Conservation (phyloP, 345 rosid species). For the Brassica rapa region DNA sequence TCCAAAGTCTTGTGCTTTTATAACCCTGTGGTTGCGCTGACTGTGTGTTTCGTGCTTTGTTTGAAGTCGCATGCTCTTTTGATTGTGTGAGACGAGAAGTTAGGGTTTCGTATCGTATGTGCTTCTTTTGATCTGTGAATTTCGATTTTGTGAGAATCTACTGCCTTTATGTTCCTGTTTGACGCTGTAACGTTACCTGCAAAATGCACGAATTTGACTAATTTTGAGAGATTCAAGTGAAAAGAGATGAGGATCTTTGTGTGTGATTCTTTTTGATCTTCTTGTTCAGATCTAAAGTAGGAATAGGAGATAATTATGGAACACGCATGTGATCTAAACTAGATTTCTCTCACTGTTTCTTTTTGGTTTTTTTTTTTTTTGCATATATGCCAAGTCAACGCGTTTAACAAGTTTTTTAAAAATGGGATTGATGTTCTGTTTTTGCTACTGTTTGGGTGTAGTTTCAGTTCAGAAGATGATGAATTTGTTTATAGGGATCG, state of each 20-base stretch:
- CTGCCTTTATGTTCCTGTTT: slow-evolving; percentile 4
- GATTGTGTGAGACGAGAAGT: slow-evolving; percentile 20
- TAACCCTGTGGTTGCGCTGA: not conserved
- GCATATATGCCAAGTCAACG: not conserved
- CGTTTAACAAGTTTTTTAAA: not conserved
- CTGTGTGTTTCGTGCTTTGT: slow-evolving; percentile 14
- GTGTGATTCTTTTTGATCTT: not conserved
- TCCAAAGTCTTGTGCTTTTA: not conserved
- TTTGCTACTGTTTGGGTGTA: not conserved
- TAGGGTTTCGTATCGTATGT: slow-evolving; percentile 37
- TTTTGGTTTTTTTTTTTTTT: not conserved
- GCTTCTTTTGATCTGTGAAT: slow-evolving; percentile 10
- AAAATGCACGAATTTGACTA: slow-evolving; percentile 14
- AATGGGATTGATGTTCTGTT: not conserved
- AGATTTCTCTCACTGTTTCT: not conserved
- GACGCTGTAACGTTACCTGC: not conserved
- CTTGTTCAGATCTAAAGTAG: slow-evolving; percentile 14
- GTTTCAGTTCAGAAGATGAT: slow-evolving; percentile 9
- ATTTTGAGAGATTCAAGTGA: not conserved
- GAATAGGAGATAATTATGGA: slow-evolving; percentile 1
- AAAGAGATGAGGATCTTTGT: not conserved
- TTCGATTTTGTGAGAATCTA: not conserved
- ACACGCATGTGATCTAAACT: slow-evolving; percentile 16
- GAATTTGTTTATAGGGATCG: not conserved
- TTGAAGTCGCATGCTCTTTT: slow-evolving; percentile 17